A percentile compares a stretch with the other conserved stretches of the same genome.
phyloP scores from a whole-genome alignment of 768 basidiomycete genomes.

The Psilocybe cyanescens region DNA sequence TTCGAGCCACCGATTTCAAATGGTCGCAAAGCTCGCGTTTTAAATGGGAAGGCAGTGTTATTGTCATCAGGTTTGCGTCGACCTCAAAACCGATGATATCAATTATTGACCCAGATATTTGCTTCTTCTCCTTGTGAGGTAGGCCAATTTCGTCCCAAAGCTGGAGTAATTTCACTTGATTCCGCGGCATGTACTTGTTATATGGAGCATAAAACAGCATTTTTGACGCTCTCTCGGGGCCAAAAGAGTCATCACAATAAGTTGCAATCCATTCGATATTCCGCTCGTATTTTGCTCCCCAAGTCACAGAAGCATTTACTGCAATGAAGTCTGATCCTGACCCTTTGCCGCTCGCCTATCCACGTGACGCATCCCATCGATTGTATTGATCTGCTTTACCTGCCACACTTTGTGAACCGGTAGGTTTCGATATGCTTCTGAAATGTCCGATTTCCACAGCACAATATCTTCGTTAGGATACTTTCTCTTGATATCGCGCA shows the following conservation, averaged over 20 bases:
- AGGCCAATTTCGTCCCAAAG: slow-evolving; percentile 45
- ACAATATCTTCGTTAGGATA: slow-evolving; percentile 19
- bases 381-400: slow-evolving; percentile 36
- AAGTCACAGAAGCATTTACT: slow-evolving; percentile 33
- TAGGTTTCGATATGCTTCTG: slow-evolving; percentile 33
- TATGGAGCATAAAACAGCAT: slow-evolving; percentile 31
- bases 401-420: slow-evolving; percentile 35
- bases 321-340: slow-evolving; percentile 29
- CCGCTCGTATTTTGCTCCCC: slow-evolving; percentile 32
- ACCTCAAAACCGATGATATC: slow-evolving; percentile 43
- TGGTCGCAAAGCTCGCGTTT: no score
- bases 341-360: slow-evolving; percentile 32
- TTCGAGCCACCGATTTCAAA: no score
- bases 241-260: slow-evolving; percentile 37
- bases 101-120: slow-evolving; percentile 33
- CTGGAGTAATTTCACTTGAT: slow-evolving; percentile 35
- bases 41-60: slow-evolving; percentile 7
- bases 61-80: slow-evolving; percentile 33
- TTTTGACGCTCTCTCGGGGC: slow-evolving; percentile 21
- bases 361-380: slow-evolving; percentile 29
- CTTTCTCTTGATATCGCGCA: slow-evolving; percentile 16
- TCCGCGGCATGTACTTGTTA: slow-evolving; percentile 24
- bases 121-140: slow-evolving; percentile 42
- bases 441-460: slow-evolving; percentile 43
- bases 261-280: slow-evolving; percentile 22